Evolutionary conservation across 768 basidiomycete genomes (phyloP).

Genomic region (Mycena vulgaris): DNA sequence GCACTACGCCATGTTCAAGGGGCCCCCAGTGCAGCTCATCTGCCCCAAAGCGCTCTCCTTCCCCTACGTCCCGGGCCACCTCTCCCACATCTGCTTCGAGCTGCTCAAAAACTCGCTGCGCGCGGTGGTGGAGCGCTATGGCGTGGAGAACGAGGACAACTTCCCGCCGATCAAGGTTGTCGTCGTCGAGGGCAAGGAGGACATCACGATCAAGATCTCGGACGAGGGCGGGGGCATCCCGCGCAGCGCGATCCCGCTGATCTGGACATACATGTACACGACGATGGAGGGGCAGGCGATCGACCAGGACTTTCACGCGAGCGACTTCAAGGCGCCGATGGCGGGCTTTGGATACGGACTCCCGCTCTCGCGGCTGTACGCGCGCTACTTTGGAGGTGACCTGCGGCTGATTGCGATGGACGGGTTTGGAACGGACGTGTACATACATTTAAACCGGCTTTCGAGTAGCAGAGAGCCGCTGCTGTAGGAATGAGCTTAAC

Average conservation of each 20-base stretch:
- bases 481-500: slow-evolving; percentile 59
- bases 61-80: slow-evolving; percentile 96
- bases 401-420: slow-evolving; percentile 97
- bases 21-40: slow-evolving; percentile 96
- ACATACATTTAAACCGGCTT: slow-evolving; percentile 90
- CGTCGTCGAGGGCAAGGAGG: slow-evolving; percentile 97
- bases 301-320: slow-evolving; percentile 84
- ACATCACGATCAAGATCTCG: slow-evolving; percentile 98
- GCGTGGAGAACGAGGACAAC: slow-evolving; percentile 81
- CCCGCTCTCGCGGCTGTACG: slow-evolving; percentile 94
- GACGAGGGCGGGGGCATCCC: slow-evolving; percentile 98
- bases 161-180: slow-evolving; percentile 95
- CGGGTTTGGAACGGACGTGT: slow-evolving; percentile 96
- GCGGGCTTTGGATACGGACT: slow-evolving; percentile 97
- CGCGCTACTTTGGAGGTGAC: slow-evolving; percentile 96
- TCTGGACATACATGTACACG: slow-evolving; percentile 99
- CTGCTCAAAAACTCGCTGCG: slow-evolving; percentile 97
- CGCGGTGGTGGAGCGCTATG: slow-evolving; percentile 95
- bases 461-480: slow-evolving; percentile 88
- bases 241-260: slow-evolving; percentile 88
- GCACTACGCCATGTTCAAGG: slow-evolving; percentile 95
- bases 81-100: slow-evolving; percentile 98
- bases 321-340: slow-evolving; percentile 98
- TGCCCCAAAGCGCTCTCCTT: slow-evolving; percentile 91
- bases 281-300: slow-evolving; percentile 84